Evolutionary conservation across 164 flowering plant genomes (phyloP).

Genomic region (Annona cherimola): DNA sequence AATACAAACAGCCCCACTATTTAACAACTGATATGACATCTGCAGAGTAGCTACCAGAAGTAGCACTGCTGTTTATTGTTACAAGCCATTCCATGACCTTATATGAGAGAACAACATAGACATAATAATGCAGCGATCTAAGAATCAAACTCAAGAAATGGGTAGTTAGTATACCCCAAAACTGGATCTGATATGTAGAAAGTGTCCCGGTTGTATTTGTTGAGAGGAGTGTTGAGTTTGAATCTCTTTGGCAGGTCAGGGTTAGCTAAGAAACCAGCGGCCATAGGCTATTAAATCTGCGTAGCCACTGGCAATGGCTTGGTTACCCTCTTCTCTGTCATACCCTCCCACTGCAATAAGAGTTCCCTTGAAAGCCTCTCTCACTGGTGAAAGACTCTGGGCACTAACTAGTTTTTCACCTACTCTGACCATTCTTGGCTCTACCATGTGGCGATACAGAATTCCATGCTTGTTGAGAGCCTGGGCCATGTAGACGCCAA

Average conservation of each 20-base stretch:
- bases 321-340: conserved; percentile 35
- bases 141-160: conserved; percentile 21
- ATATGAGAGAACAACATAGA: too few species aligned
- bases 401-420: conserved; percentile 20
- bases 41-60: too few species aligned
- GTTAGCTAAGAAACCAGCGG: conserved; percentile 33
- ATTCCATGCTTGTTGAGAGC: conserved; percentile 37
- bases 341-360: conserved; percentile 49
- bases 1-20: too few species aligned
- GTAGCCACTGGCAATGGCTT: conserved; percentile 24
- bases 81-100: too few species aligned
- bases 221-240: conserved; percentile 29
- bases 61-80: too few species aligned
- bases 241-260: conserved; percentile 40
- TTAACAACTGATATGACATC: too few species aligned
- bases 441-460: conserved; percentile 45
- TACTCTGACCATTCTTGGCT: conserved; percentile 40
- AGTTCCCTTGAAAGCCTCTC: conserved; percentile 43
- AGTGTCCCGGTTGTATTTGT: conserved; percentile 26
- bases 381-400: conserved; percentile 38
- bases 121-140: not conserved
- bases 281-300: conserved; percentile 36
- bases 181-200: conserved; percentile 33
- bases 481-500: conserved; percentile 48
- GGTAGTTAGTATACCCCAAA: conserved; percentile 35